Conservation (phyloP, 192 early-diverging fungal genomes). For the Phycomyces nitens region DNA sequence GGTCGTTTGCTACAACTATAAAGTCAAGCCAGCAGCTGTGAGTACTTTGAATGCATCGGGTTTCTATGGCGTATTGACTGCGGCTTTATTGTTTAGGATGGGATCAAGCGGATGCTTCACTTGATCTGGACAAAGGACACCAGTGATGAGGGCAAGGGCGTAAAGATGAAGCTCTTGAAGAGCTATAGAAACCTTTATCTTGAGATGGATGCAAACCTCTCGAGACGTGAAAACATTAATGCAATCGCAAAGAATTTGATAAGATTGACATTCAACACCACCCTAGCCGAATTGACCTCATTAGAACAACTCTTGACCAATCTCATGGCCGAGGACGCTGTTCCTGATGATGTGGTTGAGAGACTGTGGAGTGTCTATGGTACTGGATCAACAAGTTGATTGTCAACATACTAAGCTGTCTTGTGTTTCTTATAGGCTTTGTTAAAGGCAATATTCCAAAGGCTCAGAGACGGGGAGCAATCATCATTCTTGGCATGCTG, state of each 20-base stretch:
- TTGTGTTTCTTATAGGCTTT: slow-evolving; percentile 17
- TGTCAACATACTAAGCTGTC: too few species aligned
- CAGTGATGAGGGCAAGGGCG: slow-evolving; percentile 68
- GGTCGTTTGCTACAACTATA: slow-evolving; percentile 76
- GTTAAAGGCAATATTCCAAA: slow-evolving; percentile 62
- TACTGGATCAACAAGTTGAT: too few species aligned
- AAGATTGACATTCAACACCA: slow-evolving; percentile 79
- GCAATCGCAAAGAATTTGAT: slow-evolving; percentile 69
- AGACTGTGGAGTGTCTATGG: slow-evolving; percentile 83
- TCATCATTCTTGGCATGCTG: slow-evolving; percentile 92
- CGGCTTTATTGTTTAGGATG: slow-evolving; percentile 48
- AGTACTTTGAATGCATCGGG: slow-evolving; percentile 10
- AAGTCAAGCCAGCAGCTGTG: slow-evolving; percentile 77
- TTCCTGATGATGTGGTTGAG: slow-evolving; percentile 65
- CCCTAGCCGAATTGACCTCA: slow-evolving; percentile 90
- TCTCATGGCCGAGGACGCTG: slow-evolving; percentile 65
- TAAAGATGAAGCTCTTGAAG: slow-evolving; percentile 70
- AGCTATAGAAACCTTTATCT: slow-evolving; percentile 81
- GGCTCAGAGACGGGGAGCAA: slow-evolving; percentile 78
- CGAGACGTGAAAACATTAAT: slow-evolving; percentile 58
- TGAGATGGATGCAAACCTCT: slow-evolving; percentile 48
- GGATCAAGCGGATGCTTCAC: slow-evolving; percentile 92
- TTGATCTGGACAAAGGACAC: slow-evolving; percentile 83
- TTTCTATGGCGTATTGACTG: neutral
- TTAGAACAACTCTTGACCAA: slow-evolving; percentile 87